Evolutionary conservation across 78 protist species (phyloP), one percentile per base, ranked within the genome.

Genomic region (Dictyostelium intermedium): DNA sequence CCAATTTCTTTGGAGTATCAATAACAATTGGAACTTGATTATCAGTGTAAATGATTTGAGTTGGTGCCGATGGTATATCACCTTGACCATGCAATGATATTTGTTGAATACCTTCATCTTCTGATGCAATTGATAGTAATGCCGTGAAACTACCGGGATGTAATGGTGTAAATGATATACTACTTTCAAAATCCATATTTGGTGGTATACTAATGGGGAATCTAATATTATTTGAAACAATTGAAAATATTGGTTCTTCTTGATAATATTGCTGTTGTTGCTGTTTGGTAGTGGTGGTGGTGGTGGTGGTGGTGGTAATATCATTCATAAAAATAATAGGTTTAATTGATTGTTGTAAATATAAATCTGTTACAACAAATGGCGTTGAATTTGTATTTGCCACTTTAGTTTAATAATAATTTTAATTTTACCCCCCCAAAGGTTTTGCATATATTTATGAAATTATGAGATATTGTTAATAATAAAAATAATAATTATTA

Each of bases 61-160:
- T 37, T 25, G 94, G 94, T 10, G 87, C 25, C 5, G 94, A 69
- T 16, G 87, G 85, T 43, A 76, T 41, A 45, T 89, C 94, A 80
- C 94, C 94, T 47, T 89, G 87, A 14, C 94, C 94, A 89, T 89
- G 79, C 5, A 89, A 30, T 32, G 87, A 89, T 35, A 89, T 70
- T 74, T 89, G 94, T 32, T 89, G 94, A 11, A 89, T 74, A 41
- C 69, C 70, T 20, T 82, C 34, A 35, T 73, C 83, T 6, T 63
- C 34, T 4, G 87, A 80, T 23, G 39, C 56, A 18, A 89, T 89
- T 8, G 94, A 80, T 16, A 89, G 53, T 3, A 89, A 25, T 43
- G 87, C 94, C 3, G 85, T 80, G 39, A 89, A 89, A 74, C 82
- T 79, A 32, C 94, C 94, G 8, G 86, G 78, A 30, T 73, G 39